Base-by-base conservation (phyloP, 1,284 basidiomycete species). In the Inonotus hispidus region DNA sequence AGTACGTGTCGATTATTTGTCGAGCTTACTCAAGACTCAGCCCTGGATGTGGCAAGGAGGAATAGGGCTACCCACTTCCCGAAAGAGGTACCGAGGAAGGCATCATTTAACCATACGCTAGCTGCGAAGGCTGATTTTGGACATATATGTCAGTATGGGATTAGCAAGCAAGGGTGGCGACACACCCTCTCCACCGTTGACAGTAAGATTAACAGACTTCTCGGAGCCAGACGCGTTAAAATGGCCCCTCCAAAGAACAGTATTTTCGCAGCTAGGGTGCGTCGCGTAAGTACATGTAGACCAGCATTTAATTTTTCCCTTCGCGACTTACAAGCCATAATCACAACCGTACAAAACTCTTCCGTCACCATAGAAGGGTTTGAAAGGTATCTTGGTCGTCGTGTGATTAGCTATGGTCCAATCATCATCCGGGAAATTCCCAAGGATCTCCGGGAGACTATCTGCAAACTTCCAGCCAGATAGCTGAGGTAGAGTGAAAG, bases 241-340 rank as follows among this genome's bases (percentile, higher is more conserved):
- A 70, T 90, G 85, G 0, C 91, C 91, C 50, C 90, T 80, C 88
- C 89, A 93, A 11, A 93, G 73, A 25, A 92, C 85, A 10, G 79
- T 76, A 66, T 90, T 89, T 71, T 92, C 89, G 64, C 90, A 90
- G 72, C 90, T 90, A 62, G 43, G n/a, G n/a, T 4, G 47, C 29
- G 39, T 13, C n/a, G 19, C 16, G 27, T 35, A 11, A 53, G 43
- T 23, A 47, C 5, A 23, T 19, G n/a, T 4, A 2, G 1, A 46
- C 7, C 8, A 13, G 3, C 10, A 41, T 19, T n/a, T 13, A 45
- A 23, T 41, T 25, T 14, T 10, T 14, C 29, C 14, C 32, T 35
- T 39, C 21, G 37, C 13, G n/a, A 78, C 85, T 71, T 63, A 91
- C 90, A 87, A 92, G 47, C 83, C 87, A 72, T 92, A 92, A 69